Evolutionary conservation across 345 rosid genomes (phyloP).

Genomic region (Cochlearia excelsa): DNA sequence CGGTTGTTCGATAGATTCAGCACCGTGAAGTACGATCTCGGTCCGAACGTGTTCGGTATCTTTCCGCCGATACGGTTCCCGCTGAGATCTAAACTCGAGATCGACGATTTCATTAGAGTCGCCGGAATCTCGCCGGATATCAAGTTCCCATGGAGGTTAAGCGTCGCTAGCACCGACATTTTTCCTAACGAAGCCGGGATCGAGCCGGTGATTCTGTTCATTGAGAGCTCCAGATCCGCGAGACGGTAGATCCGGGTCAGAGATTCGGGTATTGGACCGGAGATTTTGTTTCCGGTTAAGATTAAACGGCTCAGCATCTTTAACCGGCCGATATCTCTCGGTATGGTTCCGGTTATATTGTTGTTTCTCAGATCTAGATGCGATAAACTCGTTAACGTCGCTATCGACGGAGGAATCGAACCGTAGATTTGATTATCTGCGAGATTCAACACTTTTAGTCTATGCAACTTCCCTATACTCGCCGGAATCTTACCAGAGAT

Average conservation of each 20-base stretch:
- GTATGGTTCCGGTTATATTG: conserved; percentile 55
- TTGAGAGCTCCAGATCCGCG: conserved; percentile 68
- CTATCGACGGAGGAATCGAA: conserved; percentile 52
- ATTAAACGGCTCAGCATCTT: conserved; percentile 70
- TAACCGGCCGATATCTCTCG: conserved; percentile 55
- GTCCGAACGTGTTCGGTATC: conserved; percentile 67
- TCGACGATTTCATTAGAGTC: conserved; percentile 55
- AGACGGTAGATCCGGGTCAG: conserved; percentile 54
- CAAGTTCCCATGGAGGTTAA: conserved; percentile 56
- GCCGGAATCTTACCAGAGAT: conserved; percentile 65
- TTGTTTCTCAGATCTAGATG: conserved; percentile 72
- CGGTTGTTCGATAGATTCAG: conserved; percentile 70
- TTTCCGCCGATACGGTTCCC: conserved; percentile 48
- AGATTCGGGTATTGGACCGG: conserved; percentile 62
- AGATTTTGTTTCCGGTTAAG: conserved; percentile 56
- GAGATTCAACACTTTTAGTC: conserved; percentile 56
- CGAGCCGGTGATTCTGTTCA: conserved; percentile 53
- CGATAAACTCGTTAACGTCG: conserved; percentile 48
- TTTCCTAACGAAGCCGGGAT: conserved; percentile 52
- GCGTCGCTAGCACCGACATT: conserved; percentile 74
- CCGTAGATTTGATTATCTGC: conserved; percentile 68
- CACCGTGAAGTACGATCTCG: conserved; percentile 65
- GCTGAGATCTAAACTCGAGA: conserved; percentile 74
- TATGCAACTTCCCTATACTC: conserved; percentile 51
- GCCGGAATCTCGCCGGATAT: conserved; percentile 58